A percentile compares a stretch with the other conserved stretches of the same genome.
Conservation (phyloP, 2,329 filamentous ascomycete species). For the Penicillium sp. region DNA sequence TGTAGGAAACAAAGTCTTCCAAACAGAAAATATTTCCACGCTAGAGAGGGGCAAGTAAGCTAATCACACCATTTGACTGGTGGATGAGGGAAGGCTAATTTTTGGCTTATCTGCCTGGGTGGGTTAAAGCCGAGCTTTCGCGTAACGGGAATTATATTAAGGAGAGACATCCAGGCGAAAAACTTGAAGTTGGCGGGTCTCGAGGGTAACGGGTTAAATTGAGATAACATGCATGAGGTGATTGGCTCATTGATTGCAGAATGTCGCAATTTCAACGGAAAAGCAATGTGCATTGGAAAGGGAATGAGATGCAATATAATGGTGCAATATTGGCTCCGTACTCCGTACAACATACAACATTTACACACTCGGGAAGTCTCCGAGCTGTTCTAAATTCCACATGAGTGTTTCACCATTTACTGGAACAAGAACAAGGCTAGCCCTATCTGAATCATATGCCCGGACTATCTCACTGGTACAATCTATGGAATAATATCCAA, state of each 20-base stretch:
- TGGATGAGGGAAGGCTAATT: slow-evolving; percentile 17
- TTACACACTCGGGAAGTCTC: neutral
- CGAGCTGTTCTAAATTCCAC: neutral
- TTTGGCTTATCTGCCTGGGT: slow-evolving; percentile 7
- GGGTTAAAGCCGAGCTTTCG: neutral
- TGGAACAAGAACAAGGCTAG: neutral
- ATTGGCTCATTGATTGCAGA: slow-evolving; percentile 1
- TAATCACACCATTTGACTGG: slow-evolving; percentile 26
- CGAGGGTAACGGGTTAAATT: neutral
- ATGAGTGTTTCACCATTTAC: neutral
- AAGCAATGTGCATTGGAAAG: neutral
- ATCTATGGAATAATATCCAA: no score
- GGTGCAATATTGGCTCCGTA: neutral
- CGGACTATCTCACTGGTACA: no score
- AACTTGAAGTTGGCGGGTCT: neutral
- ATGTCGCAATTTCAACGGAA: neutral
- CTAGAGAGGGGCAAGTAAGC: neutral
- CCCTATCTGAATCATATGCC: neutral
- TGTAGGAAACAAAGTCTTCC: neutral
- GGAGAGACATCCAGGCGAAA: neutral
- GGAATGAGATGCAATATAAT: neutral
- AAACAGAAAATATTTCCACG: slow-evolving; percentile 7
- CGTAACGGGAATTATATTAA: neutral
- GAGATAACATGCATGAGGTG: neutral
- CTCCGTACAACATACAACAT: no score